Conservation (phyloP, 768 basidiomycete species). For the Tricholoma matsutake region DNA sequence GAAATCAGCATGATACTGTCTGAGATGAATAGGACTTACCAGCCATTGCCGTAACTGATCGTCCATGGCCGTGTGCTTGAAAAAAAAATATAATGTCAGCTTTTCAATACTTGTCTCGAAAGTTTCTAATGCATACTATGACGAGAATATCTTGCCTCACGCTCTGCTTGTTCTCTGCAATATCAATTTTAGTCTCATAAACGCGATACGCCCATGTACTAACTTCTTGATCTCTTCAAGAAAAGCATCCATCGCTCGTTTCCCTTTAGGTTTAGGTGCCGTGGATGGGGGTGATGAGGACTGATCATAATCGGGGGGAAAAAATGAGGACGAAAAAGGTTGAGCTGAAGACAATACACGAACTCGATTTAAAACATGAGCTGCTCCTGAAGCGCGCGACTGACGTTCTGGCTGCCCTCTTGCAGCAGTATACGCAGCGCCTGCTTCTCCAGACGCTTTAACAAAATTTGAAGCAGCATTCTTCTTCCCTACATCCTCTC, state of each 20-base stretch:
- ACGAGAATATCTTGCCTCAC: slow-evolving; percentile 81
- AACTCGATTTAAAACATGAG: slow-evolving; percentile 12
- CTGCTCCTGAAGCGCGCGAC: slow-evolving; percentile 4
- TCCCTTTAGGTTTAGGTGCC: slow-evolving; percentile 80
- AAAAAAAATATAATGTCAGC: slow-evolving; percentile 3
- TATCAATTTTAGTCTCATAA: slow-evolving; percentile 8
- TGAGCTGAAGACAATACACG: background rate
- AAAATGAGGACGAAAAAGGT: slow-evolving; percentile 1
- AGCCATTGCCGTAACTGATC: slow-evolving; percentile 89
- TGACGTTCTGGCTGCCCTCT: slow-evolving; percentile 24
- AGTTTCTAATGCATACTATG: slow-evolving; percentile 40
- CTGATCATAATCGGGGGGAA: slow-evolving; percentile 22
- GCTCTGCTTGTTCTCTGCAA: slow-evolving; percentile 85
- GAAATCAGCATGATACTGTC: background rate
- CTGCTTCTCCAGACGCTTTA: slow-evolving; percentile 55
- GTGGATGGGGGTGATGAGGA: slow-evolving; percentile 55
- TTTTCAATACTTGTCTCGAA: background rate
- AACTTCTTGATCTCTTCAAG: slow-evolving; percentile 95
- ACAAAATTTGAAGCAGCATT: slow-evolving; percentile 56
- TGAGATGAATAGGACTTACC: slow-evolving; percentile 41
- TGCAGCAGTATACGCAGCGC: slow-evolving; percentile 43
- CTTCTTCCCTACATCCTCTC: slow-evolving; percentile 53
- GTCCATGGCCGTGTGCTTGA: slow-evolving; percentile 58
- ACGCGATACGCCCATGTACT: slow-evolving; percentile 7
- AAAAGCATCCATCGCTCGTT: slow-evolving; percentile 94